phyloP scores from a whole-genome alignment of 164 flowering plant genomes.

The Magnolia changhungtana region DNA sequence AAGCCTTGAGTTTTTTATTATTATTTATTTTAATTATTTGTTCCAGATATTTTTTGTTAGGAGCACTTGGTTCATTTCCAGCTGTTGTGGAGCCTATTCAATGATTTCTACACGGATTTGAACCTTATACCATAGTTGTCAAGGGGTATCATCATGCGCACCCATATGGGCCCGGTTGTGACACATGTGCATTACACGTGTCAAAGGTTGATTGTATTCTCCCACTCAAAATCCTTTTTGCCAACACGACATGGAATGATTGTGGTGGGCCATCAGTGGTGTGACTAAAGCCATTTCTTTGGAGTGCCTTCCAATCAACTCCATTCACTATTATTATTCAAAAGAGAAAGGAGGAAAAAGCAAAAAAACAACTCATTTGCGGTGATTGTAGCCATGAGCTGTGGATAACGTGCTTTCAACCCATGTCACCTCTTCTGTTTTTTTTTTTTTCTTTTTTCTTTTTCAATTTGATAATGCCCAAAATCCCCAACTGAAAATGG shows the following conservation, averaged over 20 bases:
- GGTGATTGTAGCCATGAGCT: constrained; percentile 6
- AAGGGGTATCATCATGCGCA: background rate
- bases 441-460: too few relatives aligned
- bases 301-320: constrained; percentile 1
- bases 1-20: background rate
- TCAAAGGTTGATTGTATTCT: background rate
- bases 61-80: too few relatives aligned
- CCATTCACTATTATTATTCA: background rate
- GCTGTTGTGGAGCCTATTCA: too few relatives aligned
- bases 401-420: constrained; percentile 4
- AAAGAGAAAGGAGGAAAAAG: background rate
- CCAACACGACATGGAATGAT: constrained; percentile 1
- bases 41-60: too few relatives aligned
- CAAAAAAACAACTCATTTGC: background rate
- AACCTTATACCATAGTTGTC: too few relatives aligned
- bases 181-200: background rate
- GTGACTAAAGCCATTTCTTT: constrained; percentile 1
- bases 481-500: too few relatives aligned
- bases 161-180: background rate
- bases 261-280: background rate
- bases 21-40: too few relatives aligned
- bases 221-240: too few relatives aligned
- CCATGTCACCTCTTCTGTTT: background rate
- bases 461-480: too few relatives aligned
- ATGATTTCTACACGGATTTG: too few relatives aligned